A percentile compares a stretch with the other conserved stretches of the same genome.
Conservation (phyloP, 225 moss, liverwort and hornwort genomes). For the Antitrichia curtipendula region DNA sequence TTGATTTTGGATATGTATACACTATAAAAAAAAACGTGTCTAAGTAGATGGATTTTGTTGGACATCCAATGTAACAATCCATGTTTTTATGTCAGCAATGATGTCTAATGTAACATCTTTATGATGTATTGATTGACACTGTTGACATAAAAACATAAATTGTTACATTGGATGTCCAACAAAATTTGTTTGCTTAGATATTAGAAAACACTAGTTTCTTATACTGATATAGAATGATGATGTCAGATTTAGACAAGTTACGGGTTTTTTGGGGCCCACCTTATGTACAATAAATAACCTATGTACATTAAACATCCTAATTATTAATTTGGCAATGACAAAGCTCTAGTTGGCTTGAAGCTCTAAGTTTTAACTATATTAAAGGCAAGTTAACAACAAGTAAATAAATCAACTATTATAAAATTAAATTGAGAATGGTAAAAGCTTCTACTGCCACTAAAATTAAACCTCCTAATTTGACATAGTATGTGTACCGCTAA, state of each 20-base stretch:
- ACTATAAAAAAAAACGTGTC: too few species aligned
- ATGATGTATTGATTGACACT: too few species aligned
- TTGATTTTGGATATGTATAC: not conserved
- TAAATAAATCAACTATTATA: not conserved
- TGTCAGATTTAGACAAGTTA: fast-evolving
- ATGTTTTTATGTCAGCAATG: too few species aligned
- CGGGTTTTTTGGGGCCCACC: fast-evolving
- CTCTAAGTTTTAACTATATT: not conserved
- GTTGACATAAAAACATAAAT: too few species aligned
- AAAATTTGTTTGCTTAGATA: too few species aligned
- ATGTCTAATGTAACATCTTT: too few species aligned
- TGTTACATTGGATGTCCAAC: too few species aligned
- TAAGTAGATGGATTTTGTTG: too few species aligned
- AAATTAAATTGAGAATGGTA: not conserved
- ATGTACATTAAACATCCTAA: not conserved
- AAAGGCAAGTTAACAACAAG: not conserved
- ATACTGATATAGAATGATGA: fast-evolving
- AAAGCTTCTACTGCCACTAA: not conserved
- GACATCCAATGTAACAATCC: too few species aligned
- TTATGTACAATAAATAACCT: too few species aligned
- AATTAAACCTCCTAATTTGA: fast-evolving
- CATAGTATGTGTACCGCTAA: too few species aligned
- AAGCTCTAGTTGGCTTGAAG: not conserved
- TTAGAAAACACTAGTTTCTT: too few species aligned
- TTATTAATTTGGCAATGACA: not conserved